Evolutionary conservation across 192 early-diverging fungal species (phyloP), one percentile per base, ranked within the genome.

Genomic region (Mortierella hygrophila): DNA sequence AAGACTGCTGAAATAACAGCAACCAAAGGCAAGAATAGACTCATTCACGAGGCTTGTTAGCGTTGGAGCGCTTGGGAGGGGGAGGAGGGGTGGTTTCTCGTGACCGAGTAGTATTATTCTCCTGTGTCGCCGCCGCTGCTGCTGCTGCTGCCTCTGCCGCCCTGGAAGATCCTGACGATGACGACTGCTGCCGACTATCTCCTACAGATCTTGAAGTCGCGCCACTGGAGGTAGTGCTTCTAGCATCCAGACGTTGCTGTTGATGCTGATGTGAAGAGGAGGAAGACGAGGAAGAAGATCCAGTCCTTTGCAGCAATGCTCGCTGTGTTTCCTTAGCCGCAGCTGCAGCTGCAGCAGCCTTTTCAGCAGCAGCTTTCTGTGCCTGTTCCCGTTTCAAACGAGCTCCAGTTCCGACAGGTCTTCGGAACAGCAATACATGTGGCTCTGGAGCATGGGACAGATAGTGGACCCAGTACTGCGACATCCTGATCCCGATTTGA

Each of bases 391-490:
- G 10, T 35, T 70, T 35, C 44, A 86, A 18, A 29, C 37, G 9
- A 1, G n/a, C 47, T 3, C 79, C 71, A 0, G 46, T 26, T 26
- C 29, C 79, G 26, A 72, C 38, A 18, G 79, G 49, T 38, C 84
- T 44, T 65, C 79, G 74, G 76, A 86, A 86, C 54, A 80, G 18
- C n/a, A 86, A 20, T 7, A 86, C 69, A n/a, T 86, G 84, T 26
- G 84, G 84, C 49, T 86, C 84, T 10, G 84, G 84, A 29, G 55
- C 84, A 55, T 86, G 84, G 21, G 71, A 40, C 38, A 77, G 74
- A 38, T 63, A 86, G 41, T 86, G 57, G 6, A 38, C 84, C 84
- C 84, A 86, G 32, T 72, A 70, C 13, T 20, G 63, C 1, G 84
- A 86, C 84, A 86, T 86, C 16, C 60, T 35, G 11, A 86, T 37